Conservation (phyloP, 1,139 yeast species). For the Pneumocystis carinii region DNA sequence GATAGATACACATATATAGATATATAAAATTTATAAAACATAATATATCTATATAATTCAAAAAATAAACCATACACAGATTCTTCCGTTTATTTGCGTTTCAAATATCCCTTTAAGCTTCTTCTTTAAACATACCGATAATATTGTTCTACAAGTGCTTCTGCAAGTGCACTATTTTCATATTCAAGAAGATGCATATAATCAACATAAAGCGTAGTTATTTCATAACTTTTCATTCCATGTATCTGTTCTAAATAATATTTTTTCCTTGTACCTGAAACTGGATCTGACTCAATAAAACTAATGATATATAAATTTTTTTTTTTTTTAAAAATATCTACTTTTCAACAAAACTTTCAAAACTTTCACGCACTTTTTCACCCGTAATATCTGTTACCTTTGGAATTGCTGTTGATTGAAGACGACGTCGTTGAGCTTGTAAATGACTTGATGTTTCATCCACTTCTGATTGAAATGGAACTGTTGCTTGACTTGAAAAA, state of each 20-base stretch:
- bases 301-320: background rate
- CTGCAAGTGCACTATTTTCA: slow-evolving; percentile 78
- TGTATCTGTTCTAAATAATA: slow-evolving; percentile 68
- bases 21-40: no score
- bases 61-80: no score
- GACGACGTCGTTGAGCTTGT: background rate
- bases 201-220: slow-evolving; percentile 70
- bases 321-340: background rate
- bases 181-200: slow-evolving; percentile 60
- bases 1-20: no score
- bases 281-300: background rate
- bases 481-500: background rate
- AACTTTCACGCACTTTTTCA: slow-evolving; percentile 78
- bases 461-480: background rate
- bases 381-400: slow-evolving; percentile 82
- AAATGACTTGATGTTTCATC: background rate
- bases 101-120: background rate
- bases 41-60: no score
- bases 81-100: no score
- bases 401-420: slow-evolving; percentile 34
- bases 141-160: slow-evolving; percentile 80
- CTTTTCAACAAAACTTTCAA: slow-evolving; percentile 65
- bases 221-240: slow-evolving; percentile 62
- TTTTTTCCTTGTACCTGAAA: background rate
- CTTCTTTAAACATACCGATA: slow-evolving; percentile 53